These are phyloP conservation scores for Boletellus sp. DNA, from an alignment of 768 basidiomycete species.

Conservation along the genomic window DNA sequence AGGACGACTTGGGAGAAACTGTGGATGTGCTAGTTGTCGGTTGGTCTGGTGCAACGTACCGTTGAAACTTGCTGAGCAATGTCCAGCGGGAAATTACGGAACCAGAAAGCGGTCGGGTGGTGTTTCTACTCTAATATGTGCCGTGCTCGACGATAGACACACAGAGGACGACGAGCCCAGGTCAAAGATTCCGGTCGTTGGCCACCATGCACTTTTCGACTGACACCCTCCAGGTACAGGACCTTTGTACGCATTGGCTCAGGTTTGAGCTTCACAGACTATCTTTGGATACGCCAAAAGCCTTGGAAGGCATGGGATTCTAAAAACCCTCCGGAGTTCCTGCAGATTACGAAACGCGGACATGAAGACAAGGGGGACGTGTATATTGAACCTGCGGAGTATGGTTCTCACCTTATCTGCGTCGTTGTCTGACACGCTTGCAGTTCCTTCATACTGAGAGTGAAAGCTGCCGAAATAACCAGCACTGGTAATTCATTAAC, in stretches of 20 bases:
- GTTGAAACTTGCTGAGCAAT: background rate
- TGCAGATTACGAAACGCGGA: constrained; percentile 53
- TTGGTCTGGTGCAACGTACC: constrained; percentile 31
- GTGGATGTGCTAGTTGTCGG: constrained; percentile 91
- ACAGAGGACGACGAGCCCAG: constrained; percentile 52
- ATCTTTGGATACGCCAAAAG: constrained; percentile 75
- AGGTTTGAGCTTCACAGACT: constrained; percentile 83
- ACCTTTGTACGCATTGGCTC: constrained; percentile 89
- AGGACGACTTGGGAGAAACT: constrained; percentile 92
- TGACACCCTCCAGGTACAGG: constrained; percentile 55
- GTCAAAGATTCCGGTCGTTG: constrained; percentile 35
- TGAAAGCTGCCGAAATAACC: constrained; percentile 92
- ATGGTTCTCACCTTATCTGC: constrained; percentile 13
- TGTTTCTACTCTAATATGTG: constrained; percentile 86
- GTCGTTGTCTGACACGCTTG: constrained; percentile 1
- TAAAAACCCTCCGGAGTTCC: constrained; percentile 68
- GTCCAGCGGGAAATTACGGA: constrained; percentile 83
- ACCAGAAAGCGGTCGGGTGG: constrained; percentile 82
- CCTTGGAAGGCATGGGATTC: constrained; percentile 83
- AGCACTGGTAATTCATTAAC: constrained; percentile 50
- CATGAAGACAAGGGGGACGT: constrained; percentile 86
- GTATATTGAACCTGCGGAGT: constrained; percentile 90
- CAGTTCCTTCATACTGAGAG: constrained; percentile 89
- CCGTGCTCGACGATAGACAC: constrained; percentile 74
- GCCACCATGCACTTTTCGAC: background rate